Base-by-base conservation (phyloP, 1,284 basidiomycete species). In the Boletellus dicymbophilus region DNA sequence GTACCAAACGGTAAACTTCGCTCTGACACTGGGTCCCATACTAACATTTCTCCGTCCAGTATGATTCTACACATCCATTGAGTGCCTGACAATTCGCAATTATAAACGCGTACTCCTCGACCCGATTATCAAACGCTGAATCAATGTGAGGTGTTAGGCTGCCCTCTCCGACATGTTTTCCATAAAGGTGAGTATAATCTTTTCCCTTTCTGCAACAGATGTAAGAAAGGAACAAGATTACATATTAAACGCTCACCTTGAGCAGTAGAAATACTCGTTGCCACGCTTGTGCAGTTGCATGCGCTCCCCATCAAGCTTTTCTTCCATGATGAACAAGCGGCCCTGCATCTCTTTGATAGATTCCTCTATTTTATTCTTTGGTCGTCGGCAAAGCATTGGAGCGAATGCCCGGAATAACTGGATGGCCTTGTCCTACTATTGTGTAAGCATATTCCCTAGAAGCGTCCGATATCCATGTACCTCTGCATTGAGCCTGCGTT, bases 11-110 rank as follows among this genome's bases (percentile, higher is more conserved):
- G 90, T 12, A 95, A 74, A 61, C 92, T 91, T 37, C 89, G 82
- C 56, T 90, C 86, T 0, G 90, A 84, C 2, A 88, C 75, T 0
- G 95, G 95, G 66, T 98, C 95, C 90, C 91, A 97, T 3, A 95
- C 95, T 37, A 98, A 73, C 95, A 98, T 97, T 68, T 98, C 95
- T 0, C 95, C 95, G 58, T 98, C 95, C 16, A 98, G 72, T 38
- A 98, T 92, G 58, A 95, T 85, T 44, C 95, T 96, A 53, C 6
- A 37, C 43, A 10, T 40, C 18, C 49, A 22, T 52, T 49, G 26
- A 43, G 21, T 27, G 25, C n/a, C 27, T 15, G 34, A 48, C 15
- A 31, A 44, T 12, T 27, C 4, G 16, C 8, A 26, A 13, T 18
- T 52, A 16, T 4, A 25, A 31, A 3, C 20, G 72, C 91, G 58